A percentile compares a stretch with the other conserved stretches of the same genome.
phyloP scores from a whole-genome alignment of 106 monocot species.

The Apostasia shenzhenica region DNA sequence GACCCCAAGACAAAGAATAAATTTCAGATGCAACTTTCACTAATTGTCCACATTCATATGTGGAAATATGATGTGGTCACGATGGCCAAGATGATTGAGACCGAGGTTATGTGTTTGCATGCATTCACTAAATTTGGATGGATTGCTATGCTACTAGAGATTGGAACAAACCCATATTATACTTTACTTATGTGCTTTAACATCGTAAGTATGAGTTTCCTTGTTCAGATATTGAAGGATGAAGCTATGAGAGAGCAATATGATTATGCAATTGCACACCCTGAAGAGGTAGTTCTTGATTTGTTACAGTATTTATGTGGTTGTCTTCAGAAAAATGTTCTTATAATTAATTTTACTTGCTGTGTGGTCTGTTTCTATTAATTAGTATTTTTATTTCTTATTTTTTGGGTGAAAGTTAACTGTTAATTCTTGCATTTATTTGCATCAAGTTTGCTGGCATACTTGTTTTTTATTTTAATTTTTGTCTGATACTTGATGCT shows the following conservation, averaged over 20 bases:
- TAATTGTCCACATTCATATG: too few relatives aligned
- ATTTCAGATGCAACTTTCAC: too few relatives aligned
- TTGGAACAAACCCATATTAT: too few relatives aligned
- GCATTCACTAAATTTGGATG: too few relatives aligned
- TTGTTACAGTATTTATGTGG: background rate
- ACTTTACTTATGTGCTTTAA: too few relatives aligned
- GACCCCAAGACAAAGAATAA: too few relatives aligned
- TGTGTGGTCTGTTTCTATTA: background rate
- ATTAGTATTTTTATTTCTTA: background rate
- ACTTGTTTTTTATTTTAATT: too few relatives aligned
- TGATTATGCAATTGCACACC: conserved; percentile 99
- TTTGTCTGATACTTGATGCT: too few relatives aligned
- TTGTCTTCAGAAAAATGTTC: background rate
- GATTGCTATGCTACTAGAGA: too few relatives aligned
- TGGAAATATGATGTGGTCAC: too few relatives aligned
- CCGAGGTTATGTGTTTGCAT: too few relatives aligned
- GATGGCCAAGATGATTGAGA: too few relatives aligned
- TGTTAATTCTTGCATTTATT: background rate
- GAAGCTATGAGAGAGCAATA: conserved; percentile 89
- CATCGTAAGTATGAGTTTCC: background rate
- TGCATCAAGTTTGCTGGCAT: background rate
- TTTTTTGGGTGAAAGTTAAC: background rate
- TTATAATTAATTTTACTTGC: background rate
- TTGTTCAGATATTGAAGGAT: conserved; percentile 87
- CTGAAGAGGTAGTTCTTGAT: conserved; percentile 72